Evolutionary conservation across 768 basidiomycete species (phyloP).

Genomic region (Podaxis sp.): DNA sequence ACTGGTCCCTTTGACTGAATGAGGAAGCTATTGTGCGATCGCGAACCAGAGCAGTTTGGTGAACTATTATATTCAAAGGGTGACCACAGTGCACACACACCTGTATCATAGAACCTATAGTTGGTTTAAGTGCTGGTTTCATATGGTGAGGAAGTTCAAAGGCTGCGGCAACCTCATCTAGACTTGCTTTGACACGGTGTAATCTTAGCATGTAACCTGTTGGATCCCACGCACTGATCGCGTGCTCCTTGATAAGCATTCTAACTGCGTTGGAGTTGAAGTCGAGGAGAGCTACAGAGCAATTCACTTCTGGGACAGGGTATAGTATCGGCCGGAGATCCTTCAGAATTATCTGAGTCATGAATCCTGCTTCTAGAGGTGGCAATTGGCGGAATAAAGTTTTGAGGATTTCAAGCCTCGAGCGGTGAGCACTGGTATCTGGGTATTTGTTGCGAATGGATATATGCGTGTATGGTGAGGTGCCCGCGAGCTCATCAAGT

Average conservation of each 20-base stretch:
- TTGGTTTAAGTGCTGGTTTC: slow-evolving; percentile 30
- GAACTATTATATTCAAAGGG: not conserved
- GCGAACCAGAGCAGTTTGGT: not conserved
- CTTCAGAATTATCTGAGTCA: slow-evolving; percentile 86
- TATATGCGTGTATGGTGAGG: slow-evolving; percentile 53
- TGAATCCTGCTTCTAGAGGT: slow-evolving; percentile 58
- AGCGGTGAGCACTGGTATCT: slow-evolving; percentile 11
- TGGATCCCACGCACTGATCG: slow-evolving; percentile 72
- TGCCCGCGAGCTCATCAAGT: slow-evolving; percentile 70
- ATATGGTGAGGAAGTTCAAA: slow-evolving; percentile 31
- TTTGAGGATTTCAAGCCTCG: slow-evolving; percentile 38
- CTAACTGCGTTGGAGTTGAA: slow-evolving; percentile 55
- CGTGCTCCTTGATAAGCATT: slow-evolving; percentile 55
- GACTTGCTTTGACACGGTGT: slow-evolving; percentile 49
- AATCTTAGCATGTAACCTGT: slow-evolving; percentile 45
- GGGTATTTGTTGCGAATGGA: slow-evolving; percentile 35
- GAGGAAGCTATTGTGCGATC: slow-evolving; percentile 60
- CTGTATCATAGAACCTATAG: slow-evolving; percentile 59
- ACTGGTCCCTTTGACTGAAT: slow-evolving; percentile 70
- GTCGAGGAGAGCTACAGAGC: slow-evolving; percentile 44
- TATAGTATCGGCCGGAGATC: slow-evolving; percentile 81
- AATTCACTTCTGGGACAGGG: slow-evolving; percentile 50
- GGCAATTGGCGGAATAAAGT: slow-evolving; percentile 56
- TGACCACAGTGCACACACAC: slow-evolving; percentile 38
- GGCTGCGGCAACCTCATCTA: slow-evolving; percentile 51